phyloP scores from a whole-genome alignment of 768 basidiomycete genomes.

The Collybiopsis confluens region DNA sequence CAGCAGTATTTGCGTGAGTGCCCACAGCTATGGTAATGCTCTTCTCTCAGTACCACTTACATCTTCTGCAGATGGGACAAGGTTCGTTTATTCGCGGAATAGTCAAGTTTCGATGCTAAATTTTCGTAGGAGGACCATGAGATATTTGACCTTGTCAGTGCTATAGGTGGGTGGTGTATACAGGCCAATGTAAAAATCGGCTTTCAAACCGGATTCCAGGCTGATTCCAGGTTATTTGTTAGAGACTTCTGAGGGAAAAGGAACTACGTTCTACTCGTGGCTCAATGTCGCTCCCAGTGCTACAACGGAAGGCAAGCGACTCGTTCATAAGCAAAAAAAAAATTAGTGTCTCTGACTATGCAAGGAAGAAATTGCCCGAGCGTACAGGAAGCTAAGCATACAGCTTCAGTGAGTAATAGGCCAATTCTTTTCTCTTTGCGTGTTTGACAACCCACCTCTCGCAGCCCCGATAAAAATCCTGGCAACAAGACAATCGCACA shows the following conservation, averaged over 20 bases:
- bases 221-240: too few relatives aligned
- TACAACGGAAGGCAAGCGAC: constrained; percentile 31
- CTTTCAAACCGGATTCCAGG: too few relatives aligned
- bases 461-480: constrained; percentile 94
- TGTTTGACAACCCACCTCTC: neutral
- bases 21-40: neutral
- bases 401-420: constrained; percentile 83
- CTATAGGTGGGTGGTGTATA: too few relatives aligned
- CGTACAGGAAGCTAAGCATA: constrained; percentile 90
- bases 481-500: constrained; percentile 78
- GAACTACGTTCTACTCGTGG: constrained; percentile 95
- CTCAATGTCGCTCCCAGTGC: constrained; percentile 77
- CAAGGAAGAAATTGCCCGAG: constrained; percentile 68
- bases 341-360: neutral
- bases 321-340: too few relatives aligned
- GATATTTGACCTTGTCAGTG: constrained; percentile 90
- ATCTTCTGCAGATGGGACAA: constrained; percentile 62
- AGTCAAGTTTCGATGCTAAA: neutral
- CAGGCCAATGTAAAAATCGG: too few relatives aligned
- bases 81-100: constrained; percentile 28
- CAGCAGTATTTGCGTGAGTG: constrained; percentile 58
- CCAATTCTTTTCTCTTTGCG: neutral
- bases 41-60: constrained; percentile 10
- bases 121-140: constrained; percentile 80
- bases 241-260: constrained; percentile 84